Evolutionary conservation across 2,329 filamentous ascomycete species (phyloP).

Genomic region (Fusarium sp.): DNA sequence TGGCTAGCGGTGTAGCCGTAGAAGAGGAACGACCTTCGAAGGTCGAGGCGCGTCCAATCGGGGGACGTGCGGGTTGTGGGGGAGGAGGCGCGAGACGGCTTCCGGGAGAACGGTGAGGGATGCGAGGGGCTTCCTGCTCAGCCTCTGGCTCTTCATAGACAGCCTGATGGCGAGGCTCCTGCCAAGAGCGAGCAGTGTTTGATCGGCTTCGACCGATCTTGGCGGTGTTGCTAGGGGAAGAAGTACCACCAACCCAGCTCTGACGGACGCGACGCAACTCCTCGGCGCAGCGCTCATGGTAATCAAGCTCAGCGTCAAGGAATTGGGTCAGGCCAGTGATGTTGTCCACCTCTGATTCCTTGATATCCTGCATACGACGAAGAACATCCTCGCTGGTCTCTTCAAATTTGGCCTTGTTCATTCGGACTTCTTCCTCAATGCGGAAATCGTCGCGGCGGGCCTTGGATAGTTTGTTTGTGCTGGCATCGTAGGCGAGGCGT

Average conservation of each 20-base stretch:
- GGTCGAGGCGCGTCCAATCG: constrained; percentile 56
- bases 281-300: constrained; percentile 90
- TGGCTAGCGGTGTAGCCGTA: constrained; percentile 45
- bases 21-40: constrained; percentile 51
- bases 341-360: constrained; percentile 88
- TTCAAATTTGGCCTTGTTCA: constrained; percentile 95
- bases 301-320: constrained; percentile 88
- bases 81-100: constrained; percentile 52
- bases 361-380: constrained; percentile 95
- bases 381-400: constrained; percentile 93
- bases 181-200: constrained; percentile 63
- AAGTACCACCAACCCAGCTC: constrained; percentile 56
- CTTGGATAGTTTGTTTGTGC: constrained; percentile 90
- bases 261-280: constrained; percentile 73
- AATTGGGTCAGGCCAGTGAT: constrained; percentile 84
- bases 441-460: constrained; percentile 94
- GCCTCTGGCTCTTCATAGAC: constrained; percentile 53
- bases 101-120: constrained; percentile 59
- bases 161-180: constrained; percentile 54
- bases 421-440: constrained; percentile 90
- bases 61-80: constrained; percentile 54
- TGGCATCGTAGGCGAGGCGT: constrained; percentile 90
- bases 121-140: constrained; percentile 54
- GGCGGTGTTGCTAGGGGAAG: constrained; percentile 41
- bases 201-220: constrained; percentile 57